Base-by-base conservation (phyloP, 2,329 filamentous ascomycete species). In the Nemania sp. region DNA sequence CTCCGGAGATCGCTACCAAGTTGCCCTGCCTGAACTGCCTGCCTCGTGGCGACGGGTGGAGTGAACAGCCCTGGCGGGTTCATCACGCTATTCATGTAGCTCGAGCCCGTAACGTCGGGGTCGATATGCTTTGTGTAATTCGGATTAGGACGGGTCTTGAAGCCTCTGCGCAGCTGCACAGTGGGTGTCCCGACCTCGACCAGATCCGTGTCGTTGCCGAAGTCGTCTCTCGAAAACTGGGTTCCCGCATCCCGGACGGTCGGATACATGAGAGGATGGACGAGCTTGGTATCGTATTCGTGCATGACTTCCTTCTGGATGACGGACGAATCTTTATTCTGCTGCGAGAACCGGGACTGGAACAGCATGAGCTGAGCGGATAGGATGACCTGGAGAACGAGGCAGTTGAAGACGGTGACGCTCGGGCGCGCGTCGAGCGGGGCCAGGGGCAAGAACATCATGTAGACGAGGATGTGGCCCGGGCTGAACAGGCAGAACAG, bases 281-380 rank as follows among this genome's bases (percentile, higher is more conserved):
- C 95, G 71, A 90, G 97, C 78, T 99, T 99, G 68, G 87, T 91
- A 73, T 98, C 92, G 73, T 99, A 99, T 77, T 99, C 95, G 73
- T 92, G 89, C 77, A 98, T 83, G 5, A 98, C 94, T 76, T 98
- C 91, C 68, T 90, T 92, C 68, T 96, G 92, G 60, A 99, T 90
- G 48, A 97, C 83, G 2, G 87, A 83, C 1, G 86, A 86, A 74
- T 99, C 95, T 73, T 92, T 96, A 62, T 86, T 86, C 74, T 98
- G 93, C 73, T 94, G 93, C 3, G 85, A 83, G 75, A 94, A 98
- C 35, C 83, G 87, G 2, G 83, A 83, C 62, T 90, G 88, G 51
- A 98, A 79, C 32, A 91, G 80, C 54, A 87, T 83, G 65, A 98
- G 83, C 74, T 97, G 91, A 1, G 83, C 78, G 0, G 93, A 93